Evolutionary conservation across 1,284 basidiomycete species (phyloP).

Genomic region (Bjerkandera adusta): DNA sequence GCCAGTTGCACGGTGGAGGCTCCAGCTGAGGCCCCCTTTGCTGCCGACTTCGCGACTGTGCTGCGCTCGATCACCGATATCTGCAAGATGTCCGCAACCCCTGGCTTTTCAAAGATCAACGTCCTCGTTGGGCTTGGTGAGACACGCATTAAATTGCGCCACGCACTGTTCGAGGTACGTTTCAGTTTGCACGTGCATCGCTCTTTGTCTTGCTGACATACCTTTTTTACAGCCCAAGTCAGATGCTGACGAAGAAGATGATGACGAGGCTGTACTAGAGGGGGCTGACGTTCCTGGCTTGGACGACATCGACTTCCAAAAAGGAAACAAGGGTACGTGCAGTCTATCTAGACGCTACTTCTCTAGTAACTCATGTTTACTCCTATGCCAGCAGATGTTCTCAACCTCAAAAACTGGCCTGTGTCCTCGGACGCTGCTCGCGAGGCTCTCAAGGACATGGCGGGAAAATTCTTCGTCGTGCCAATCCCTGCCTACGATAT

Average conservation of each 20-base stretch:
- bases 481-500: neutral
- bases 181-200: no score
- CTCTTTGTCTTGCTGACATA: neutral
- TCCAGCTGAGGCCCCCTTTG: neutral
- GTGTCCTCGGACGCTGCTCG: neutral
- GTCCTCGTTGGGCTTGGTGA: neutral
- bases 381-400: neutral
- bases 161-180: conserved; percentile 3
- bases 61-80: neutral
- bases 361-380: neutral
- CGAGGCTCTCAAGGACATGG: neutral
- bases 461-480: neutral
- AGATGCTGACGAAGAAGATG: neutral
- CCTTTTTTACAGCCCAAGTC: neutral
- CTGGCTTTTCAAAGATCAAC: neutral
- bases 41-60: conserved; percentile 1
- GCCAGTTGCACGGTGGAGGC: neutral
- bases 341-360: neutral
- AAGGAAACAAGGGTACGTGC: neutral
- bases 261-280: neutral
- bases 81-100: neutral
- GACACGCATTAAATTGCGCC: neutral
- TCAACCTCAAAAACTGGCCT: neutral
- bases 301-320: conserved; percentile 1
- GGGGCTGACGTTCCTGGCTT: neutral